Conservation (phyloP, 208 protist species). For the Trypanosoma avium region DNA sequence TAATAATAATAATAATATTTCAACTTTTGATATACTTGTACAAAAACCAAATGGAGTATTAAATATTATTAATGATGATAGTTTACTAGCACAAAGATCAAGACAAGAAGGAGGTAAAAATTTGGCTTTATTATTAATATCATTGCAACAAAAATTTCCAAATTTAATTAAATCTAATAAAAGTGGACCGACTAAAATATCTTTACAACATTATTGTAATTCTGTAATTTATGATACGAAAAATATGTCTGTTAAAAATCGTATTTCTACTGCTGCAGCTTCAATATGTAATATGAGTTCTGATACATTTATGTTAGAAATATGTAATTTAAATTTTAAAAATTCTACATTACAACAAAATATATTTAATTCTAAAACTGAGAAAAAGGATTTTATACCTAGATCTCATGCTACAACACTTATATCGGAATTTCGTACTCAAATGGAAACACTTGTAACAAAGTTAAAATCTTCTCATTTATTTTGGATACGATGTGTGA, state of each 20-base stretch:
- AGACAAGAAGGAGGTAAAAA: constrained; percentile 19
- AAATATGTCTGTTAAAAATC: constrained; percentile 25
- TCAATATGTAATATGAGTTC: constrained; percentile 7
- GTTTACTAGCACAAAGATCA: constrained; percentile 15
- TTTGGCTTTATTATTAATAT: constrained; percentile 6
- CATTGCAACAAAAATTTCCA: constrained; percentile 12
- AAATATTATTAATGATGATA: constrained; percentile 26
- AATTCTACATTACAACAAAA: neutral
- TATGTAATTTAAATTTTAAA: neutral
- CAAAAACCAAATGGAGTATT: constrained; percentile 17
- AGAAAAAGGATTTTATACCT: neutral
- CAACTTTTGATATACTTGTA: constrained; percentile 17
- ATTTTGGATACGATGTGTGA: constrained; percentile 28
- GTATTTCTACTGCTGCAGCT: constrained; percentile 17
- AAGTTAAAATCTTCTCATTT: constrained; percentile 10
- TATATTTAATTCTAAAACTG: neutral
- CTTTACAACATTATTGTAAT: constrained; percentile 21
- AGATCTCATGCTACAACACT: constrained; percentile 18
- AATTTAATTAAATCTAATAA: constrained; percentile 10
- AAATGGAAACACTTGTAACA: constrained; percentile 20
- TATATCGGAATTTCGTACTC: constrained; percentile 25
- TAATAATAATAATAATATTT: neutral
- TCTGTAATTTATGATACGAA: constrained; percentile 20
- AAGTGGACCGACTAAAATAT: constrained; percentile 9
- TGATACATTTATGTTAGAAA: constrained; percentile 18